These are phyloP conservation scores for Fomitopsis pulvina DNA, from an alignment of 768 basidiomycete genomes.

Conservation along the genomic window DNA sequence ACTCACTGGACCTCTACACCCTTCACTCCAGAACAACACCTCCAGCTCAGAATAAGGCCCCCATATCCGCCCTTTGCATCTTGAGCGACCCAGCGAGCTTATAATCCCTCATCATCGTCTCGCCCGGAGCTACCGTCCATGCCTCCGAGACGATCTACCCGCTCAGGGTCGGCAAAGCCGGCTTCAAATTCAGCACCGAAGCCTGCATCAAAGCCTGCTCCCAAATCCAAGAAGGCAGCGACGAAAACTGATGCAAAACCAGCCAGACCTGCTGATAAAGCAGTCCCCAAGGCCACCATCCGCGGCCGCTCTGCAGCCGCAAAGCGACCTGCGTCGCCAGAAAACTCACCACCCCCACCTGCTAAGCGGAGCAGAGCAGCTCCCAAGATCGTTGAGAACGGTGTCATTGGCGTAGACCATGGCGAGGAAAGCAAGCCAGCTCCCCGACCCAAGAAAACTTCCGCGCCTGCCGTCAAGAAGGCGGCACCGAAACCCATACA, in stretches of 20 bases:
- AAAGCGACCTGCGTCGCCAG: constrained; percentile 13
- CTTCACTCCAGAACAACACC: too few relatives aligned
- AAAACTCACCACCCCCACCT: constrained; percentile 12
- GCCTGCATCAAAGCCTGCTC: neutral
- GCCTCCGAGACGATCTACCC: neutral
- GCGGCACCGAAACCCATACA: constrained; percentile 16
- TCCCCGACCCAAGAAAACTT: constrained; percentile 1
- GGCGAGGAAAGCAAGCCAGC: constrained; percentile 3
- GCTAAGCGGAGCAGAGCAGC: constrained; percentile 12
- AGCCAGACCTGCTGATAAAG: constrained; percentile 1
- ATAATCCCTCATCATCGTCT: neutral
- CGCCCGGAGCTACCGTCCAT: neutral
- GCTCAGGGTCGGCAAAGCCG: constrained; percentile 3
- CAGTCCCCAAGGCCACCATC: neutral
- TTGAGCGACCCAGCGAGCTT: neutral
- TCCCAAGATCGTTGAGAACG: constrained; percentile 7
- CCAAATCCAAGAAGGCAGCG: constrained; percentile 1
- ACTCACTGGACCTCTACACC: too few relatives aligned
- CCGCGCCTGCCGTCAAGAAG: constrained; percentile 1
- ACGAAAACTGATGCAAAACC: constrained; percentile 2
- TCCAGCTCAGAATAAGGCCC: too few relatives aligned
- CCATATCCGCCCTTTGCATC: too few relatives aligned
- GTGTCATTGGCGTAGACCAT: constrained; percentile 4
- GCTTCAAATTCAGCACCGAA: constrained; percentile 1
- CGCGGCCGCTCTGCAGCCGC: constrained; percentile 1